Percentiles rank a stretch among this genome's conserved stretches.
These are phyloP conservation scores for Sambucus nigra DNA, from an alignment of 129 eudicot genomes.

Conservation along the genomic window DNA sequence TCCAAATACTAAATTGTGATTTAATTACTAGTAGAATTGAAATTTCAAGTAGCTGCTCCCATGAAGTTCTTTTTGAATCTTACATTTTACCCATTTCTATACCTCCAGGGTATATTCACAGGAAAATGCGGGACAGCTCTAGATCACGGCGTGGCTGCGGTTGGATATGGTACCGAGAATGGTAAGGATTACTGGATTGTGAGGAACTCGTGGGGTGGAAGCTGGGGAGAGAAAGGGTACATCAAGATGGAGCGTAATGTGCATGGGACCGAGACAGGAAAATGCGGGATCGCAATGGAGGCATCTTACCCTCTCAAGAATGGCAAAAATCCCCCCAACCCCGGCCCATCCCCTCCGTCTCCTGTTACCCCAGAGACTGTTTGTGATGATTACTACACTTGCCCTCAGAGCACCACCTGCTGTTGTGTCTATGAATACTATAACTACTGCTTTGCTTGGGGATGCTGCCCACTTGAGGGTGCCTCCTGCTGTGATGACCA, in stretches of 20 bases:
- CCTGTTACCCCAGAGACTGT: conserved; percentile 6
- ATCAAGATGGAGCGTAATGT: conserved; percentile 46
- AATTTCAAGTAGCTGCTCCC: no score
- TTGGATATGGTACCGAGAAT: conserved; percentile 41
- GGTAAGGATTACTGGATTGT: conserved; percentile 59
- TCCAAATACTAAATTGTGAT: no score
- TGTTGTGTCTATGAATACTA: conserved; percentile 50
- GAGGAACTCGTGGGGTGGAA: conserved; percentile 49
- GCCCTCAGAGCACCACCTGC: conserved; percentile 60
- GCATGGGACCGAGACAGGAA: conserved; percentile 15
- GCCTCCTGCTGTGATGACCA: conserved; percentile 76
- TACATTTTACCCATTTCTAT: not conserved
- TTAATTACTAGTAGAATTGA: no score
- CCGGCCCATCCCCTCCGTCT: conserved; percentile 47
- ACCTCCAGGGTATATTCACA: conserved; percentile 38
- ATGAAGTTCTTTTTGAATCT: not conserved
- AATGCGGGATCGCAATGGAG: conserved; percentile 50
- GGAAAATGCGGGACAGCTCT: conserved; percentile 41
- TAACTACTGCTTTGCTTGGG: conserved; percentile 52
- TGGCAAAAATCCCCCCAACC: conserved; percentile 54
- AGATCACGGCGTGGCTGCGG: conserved; percentile 50
- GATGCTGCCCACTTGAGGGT: conserved; percentile 79
- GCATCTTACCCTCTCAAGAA: conserved; percentile 46
- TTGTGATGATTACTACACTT: conserved; percentile 32
- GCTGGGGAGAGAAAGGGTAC: conserved; percentile 56